A percentile compares a stretch with the other conserved stretches of the same genome.
phyloP scores from a whole-genome alignment of 371 early-diverging fungal genomes.

The Parasitella parasitica region DNA sequence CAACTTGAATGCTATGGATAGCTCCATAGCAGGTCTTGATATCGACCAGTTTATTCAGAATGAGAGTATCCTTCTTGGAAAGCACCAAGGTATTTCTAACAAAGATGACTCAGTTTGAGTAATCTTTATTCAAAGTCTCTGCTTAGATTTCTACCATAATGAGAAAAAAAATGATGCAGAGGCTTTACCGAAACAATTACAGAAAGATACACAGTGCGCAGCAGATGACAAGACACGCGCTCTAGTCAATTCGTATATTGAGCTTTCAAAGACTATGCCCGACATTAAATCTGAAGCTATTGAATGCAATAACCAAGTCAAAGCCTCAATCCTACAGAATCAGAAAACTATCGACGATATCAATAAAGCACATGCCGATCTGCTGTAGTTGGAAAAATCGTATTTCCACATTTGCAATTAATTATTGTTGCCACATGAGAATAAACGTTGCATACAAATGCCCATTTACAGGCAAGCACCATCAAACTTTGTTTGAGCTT shows the following conservation, averaged over 20 bases:
- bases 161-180: neutral
- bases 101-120: neutral
- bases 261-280: conserved; percentile 3
- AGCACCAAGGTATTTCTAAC: neutral
- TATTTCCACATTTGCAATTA: too few species aligned
- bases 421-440: too few species aligned
- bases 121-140: neutral
- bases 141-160: neutral
- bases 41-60: conserved; percentile 1
- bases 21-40: neutral
- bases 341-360: neutral
- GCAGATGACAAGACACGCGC: neutral
- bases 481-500: too few species aligned
- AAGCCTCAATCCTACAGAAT: neutral
- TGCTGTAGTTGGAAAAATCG: too few species aligned
- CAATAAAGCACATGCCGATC: neutral
- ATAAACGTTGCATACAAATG: too few species aligned
- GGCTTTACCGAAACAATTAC: neutral
- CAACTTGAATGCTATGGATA: neutral
- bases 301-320: neutral
- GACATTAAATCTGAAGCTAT: neutral
- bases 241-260: neutral
- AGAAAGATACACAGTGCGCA: neutral
- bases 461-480: too few species aligned
- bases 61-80: neutral